Evolutionary conservation across 2,329 filamentous ascomycete species (phyloP).

Genomic region (Microdochium paspali): DNA sequence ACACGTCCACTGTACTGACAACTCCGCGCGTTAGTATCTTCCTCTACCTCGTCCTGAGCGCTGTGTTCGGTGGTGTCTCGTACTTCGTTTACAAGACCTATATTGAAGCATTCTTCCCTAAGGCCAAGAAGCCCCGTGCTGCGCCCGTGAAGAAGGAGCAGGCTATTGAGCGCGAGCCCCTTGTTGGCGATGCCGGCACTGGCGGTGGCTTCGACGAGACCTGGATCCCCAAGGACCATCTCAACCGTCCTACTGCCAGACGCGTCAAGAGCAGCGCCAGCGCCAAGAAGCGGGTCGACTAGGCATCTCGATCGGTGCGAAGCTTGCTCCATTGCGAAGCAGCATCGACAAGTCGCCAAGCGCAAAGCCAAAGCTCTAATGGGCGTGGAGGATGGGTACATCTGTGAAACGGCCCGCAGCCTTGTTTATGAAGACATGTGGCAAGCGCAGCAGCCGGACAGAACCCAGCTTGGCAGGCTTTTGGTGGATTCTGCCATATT

Average conservation of each 20-base stretch:
- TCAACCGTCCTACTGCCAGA: conserved; percentile 72
- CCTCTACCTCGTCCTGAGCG: conserved; percentile 85
- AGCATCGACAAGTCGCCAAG: not conserved
- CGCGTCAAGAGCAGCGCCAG: conserved; percentile 51
- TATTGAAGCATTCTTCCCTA: conserved; percentile 92
- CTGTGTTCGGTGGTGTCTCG: conserved; percentile 66
- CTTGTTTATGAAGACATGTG: too few species aligned
- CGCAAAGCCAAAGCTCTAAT: not conserved
- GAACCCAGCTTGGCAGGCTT: not conserved
- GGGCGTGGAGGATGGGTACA: not conserved
- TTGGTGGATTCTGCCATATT: not conserved
- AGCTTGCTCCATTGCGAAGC: not conserved
- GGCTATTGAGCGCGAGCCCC: conserved; percentile 44
- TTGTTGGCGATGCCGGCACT: conserved; percentile 59
- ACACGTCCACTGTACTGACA: not conserved
- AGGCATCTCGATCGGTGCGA: conserved; percentile 2
- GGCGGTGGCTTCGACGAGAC: conserved; percentile 74
- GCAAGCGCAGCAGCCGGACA: too few species aligned
- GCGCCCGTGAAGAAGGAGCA: conserved; percentile 53
- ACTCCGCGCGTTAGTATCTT: conserved; percentile 60
- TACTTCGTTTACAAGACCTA: conserved; percentile 99
- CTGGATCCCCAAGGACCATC: conserved; percentile 87
- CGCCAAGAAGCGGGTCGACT: conserved; percentile 28
- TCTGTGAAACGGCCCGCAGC: not conserved
- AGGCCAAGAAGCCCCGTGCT: conserved; percentile 48